Conservation (phyloP, 202 grass and related monocot species). For the Panicum hallii region DNA sequence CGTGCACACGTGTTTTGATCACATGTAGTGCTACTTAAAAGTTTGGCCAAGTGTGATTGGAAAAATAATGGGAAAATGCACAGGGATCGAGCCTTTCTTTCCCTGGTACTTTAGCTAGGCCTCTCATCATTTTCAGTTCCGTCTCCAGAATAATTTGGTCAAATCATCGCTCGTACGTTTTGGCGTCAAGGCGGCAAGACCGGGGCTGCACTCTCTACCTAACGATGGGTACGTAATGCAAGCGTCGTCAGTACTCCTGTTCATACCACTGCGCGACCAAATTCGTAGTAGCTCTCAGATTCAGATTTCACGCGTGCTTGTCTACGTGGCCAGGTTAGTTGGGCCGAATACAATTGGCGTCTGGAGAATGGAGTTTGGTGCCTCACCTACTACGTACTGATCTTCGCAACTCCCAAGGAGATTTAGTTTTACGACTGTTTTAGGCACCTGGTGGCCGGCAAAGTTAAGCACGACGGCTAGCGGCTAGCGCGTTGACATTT, state of each 20-base stretch:
- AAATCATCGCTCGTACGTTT: slow-evolving; percentile 14
- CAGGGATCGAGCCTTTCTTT: background rate
- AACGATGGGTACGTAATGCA: slow-evolving; percentile 28
- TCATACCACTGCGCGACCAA: slow-evolving; percentile 4
- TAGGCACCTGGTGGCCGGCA: slow-evolving; percentile 1
- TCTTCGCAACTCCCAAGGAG: background rate
- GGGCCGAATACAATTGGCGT: background rate
- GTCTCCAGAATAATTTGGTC: background rate
- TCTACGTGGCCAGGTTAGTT: slow-evolving; percentile 16
- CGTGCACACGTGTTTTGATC: background rate
- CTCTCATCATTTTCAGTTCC: background rate
- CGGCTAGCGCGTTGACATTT: slow-evolving; percentile 36
- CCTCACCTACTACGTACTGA: background rate
- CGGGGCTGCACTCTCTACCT: slow-evolving; percentile 18
- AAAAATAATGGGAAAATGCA: background rate
- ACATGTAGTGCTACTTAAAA: background rate
- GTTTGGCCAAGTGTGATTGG: background rate
- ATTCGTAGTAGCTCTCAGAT: background rate
- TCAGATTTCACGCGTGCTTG: background rate
- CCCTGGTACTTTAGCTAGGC: background rate
- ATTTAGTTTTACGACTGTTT: background rate
- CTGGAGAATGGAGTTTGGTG: slow-evolving; percentile 12
- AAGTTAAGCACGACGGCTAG: slow-evolving; percentile 18
- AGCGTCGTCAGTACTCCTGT: background rate
- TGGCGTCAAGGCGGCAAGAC: slow-evolving; percentile 12